These are phyloP conservation scores for Solanum dulcamara DNA, from an alignment of 257 asterid species.

Conservation along the genomic window DNA sequence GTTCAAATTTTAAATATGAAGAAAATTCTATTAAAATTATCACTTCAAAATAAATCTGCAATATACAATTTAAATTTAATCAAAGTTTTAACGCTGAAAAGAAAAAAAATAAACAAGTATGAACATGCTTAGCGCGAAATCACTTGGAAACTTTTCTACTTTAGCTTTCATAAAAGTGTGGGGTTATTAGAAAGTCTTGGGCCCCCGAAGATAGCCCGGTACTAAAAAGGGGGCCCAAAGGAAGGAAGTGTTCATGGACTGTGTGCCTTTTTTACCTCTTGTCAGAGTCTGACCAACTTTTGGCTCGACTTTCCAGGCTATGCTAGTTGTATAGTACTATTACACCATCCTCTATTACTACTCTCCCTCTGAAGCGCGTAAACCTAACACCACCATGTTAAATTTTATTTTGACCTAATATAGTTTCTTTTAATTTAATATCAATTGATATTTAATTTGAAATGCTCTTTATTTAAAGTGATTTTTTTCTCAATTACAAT, in stretches of 20 bases:
- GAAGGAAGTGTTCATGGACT: not conserved
- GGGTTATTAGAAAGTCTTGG: not conserved
- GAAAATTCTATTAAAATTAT: too few relatives aligned
- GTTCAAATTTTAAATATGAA: too few relatives aligned
- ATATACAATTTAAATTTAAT: rapidly evolving
- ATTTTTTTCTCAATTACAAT: too few relatives aligned
- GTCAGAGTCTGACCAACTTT: constrained; percentile 1
- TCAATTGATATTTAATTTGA: too few relatives aligned
- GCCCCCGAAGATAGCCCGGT: not conserved
- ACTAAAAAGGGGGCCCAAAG: not conserved
- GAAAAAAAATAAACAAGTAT: not conserved
- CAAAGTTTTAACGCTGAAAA: rapidly evolving
- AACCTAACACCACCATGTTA: not conserved
- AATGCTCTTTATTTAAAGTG: too few relatives aligned
- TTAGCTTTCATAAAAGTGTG: not conserved
- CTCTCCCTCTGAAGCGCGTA: not conserved
- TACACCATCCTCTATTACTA: not conserved
- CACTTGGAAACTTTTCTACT: not conserved
- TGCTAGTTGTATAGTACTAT: not conserved
- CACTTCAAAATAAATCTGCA: not conserved
- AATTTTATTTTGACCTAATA: too few relatives aligned
- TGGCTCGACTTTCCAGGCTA: not conserved
- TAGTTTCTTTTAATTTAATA: too few relatives aligned
- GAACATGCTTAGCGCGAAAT: not conserved
- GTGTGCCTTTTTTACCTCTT: not conserved